Evolutionary conservation across 2,329 filamentous ascomycete genomes (phyloP).

Genomic region (Apiospora phragmitis): DNA sequence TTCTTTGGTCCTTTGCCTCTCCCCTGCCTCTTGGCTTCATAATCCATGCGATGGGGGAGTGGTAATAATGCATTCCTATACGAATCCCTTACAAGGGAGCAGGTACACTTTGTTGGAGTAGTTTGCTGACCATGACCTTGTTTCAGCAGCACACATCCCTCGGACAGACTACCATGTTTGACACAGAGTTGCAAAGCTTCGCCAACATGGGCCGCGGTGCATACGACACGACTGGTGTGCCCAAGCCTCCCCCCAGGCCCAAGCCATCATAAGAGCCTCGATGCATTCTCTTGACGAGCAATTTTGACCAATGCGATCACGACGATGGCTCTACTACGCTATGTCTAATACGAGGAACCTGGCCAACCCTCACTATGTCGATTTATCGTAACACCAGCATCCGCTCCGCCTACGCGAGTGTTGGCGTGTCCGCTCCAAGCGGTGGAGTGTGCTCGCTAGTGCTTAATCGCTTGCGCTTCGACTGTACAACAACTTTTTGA

Average conservation of each 20-base stretch:
- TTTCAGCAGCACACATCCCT: constrained; percentile 6
- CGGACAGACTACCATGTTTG: constrained; percentile 24
- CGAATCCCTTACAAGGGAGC: neutral
- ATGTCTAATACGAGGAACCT: constrained; percentile 9
- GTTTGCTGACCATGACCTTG: constrained; percentile 12
- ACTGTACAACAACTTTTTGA: constrained; percentile 32
- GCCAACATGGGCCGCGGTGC: constrained; percentile 37
- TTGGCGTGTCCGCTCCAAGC: neutral
- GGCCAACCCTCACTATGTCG: constrained; percentile 5
- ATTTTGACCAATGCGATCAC: constrained; percentile 1
- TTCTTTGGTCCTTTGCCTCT: constrained; percentile 10
- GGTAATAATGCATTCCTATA: neutral
- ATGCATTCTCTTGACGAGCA: neutral
- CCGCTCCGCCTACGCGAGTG: neutral
- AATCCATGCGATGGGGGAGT: neutral
- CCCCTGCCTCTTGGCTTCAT: constrained; percentile 10
- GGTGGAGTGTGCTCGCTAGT: neutral
- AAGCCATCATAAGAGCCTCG: constrained; percentile 31
- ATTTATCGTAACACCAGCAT: constrained; percentile 1
- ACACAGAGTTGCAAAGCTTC: constrained; percentile 28
- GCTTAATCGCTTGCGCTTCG: constrained; percentile 26
- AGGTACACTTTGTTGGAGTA: neutral
- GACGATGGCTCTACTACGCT: neutral
- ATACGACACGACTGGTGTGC: constrained; percentile 36
- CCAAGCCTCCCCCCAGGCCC: constrained; percentile 34